A percentile compares a stretch with the other conserved stretches of the same genome.
phyloP scores from a whole-genome alignment of 495 filamentous ascomycete genomes.

The Annulohypoxylon stygium region DNA sequence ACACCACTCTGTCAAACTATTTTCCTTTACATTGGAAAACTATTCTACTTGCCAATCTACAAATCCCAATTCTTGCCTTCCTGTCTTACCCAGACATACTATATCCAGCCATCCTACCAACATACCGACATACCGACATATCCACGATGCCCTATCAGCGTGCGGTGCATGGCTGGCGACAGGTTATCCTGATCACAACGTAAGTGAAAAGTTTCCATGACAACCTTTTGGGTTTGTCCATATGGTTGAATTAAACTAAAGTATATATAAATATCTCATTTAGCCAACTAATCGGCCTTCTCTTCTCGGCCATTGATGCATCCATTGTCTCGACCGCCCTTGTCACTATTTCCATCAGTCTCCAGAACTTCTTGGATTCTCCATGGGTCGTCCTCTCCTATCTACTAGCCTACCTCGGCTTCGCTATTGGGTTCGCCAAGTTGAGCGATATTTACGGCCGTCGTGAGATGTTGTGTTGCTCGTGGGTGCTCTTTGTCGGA shows the following conservation, averaged over 20 bases:
- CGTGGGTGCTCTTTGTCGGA: conserved; percentile 66
- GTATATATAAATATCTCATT: not conserved
- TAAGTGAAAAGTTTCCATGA: conserved; percentile 17
- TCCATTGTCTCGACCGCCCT: conserved; percentile 74
- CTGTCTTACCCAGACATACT: not conserved
- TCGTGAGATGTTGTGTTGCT: conserved; percentile 60
- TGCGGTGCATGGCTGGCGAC: conserved; percentile 40
- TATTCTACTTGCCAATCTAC: not conserved
- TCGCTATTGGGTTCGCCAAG: conserved; percentile 70
- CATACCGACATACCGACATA: not conserved
- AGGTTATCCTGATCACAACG: conserved; percentile 41
- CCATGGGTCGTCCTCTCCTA: conserved; percentile 73
- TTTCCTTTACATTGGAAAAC: not conserved
- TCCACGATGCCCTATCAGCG: conserved; percentile 40
- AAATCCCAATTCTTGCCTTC: not conserved
- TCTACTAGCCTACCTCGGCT: conserved; percentile 71
- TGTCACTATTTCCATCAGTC: conserved; percentile 67
- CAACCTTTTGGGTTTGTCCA: not conserved
- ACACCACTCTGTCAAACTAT: not conserved
- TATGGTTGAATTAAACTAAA: conserved; percentile 10
- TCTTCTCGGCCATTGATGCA: conserved; percentile 72
- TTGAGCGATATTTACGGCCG: conserved; percentile 72
- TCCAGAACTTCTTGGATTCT: conserved; percentile 65
- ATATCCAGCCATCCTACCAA: not conserved
- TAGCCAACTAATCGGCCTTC: conserved; percentile 68